Evolutionary conservation across 2,329 filamentous ascomycete species (phyloP).

Genomic region (Ophiosphaerella narmari): DNA sequence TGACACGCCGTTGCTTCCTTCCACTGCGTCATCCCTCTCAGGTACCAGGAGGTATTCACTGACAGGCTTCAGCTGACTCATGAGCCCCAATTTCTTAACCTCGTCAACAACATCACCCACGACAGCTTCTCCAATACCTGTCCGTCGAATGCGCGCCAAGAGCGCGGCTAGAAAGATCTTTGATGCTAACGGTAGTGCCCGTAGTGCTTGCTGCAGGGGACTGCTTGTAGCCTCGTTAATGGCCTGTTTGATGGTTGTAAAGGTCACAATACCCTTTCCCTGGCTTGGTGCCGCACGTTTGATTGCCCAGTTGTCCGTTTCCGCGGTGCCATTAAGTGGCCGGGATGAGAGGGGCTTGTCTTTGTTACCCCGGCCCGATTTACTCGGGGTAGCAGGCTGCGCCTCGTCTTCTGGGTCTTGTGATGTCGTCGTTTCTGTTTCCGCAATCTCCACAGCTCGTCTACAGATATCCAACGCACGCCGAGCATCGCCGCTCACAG

Average conservation of each 20-base stretch:
- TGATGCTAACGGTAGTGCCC: conserved; percentile 76
- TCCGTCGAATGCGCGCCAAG: conserved; percentile 76
- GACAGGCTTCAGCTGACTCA: conserved; percentile 65
- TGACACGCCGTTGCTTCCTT: conserved; percentile 9
- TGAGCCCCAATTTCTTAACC: conserved; percentile 68
- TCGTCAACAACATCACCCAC: conserved; percentile 91
- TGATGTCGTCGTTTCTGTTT: conserved; percentile 64
- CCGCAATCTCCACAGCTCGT: conserved; percentile 91
- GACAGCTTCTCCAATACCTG: conserved; percentile 83
- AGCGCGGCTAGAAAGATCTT: conserved; percentile 88
- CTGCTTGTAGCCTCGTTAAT: conserved; percentile 95
- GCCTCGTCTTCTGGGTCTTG: conserved; percentile 39
- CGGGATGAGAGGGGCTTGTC: conserved; percentile 20
- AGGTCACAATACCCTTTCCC: conserved; percentile 71
- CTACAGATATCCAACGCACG: conserved; percentile 94
- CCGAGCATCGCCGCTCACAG: conserved; percentile 91
- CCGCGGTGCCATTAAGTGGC: conserved; percentile 25
- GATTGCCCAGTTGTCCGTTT: conserved; percentile 23
- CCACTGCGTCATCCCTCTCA: conserved; percentile 32
- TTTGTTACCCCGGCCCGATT: conserved; percentile 51
- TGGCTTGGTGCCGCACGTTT: conserved; percentile 26
- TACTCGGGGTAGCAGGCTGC: conserved; percentile 66
- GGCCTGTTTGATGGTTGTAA: conserved; percentile 88
- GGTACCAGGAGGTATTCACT: conserved; percentile 62
- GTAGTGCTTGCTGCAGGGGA: conserved; percentile 86